Evolutionary conservation across 1,284 basidiomycete species (phyloP).

Genomic region (Phylloporus sp.): DNA sequence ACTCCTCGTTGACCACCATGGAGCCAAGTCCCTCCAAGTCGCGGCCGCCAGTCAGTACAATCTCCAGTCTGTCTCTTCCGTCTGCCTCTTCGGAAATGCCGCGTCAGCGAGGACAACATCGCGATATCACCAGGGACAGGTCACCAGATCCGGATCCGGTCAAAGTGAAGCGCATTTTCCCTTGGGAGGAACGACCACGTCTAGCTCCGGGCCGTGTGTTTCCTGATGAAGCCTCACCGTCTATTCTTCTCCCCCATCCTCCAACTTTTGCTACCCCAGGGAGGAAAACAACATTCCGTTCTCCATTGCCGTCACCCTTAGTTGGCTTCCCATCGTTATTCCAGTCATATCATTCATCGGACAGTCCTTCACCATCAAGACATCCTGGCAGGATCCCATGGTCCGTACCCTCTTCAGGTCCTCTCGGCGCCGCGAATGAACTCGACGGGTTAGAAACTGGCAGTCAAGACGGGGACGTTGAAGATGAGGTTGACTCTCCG

Average conservation of each 20-base stretch:
- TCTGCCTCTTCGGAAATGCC: conserved; percentile 62
- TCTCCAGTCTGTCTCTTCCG: conserved; percentile 64
- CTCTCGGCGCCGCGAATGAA: conserved; percentile 50
- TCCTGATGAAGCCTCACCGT: conserved; percentile 68
- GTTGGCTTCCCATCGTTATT: conserved; percentile 58
- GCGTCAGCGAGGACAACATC: conserved; percentile 64
- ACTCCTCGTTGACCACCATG: conserved; percentile 33
- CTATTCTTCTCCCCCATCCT: conserved; percentile 36
- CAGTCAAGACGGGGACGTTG: conserved; percentile 82
- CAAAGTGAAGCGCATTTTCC: conserved; percentile 85
- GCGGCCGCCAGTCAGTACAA: conserved; percentile 43
- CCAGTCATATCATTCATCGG: conserved; percentile 82
- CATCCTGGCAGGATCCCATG: conserved; percentile 71
- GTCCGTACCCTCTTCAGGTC: conserved; percentile 47
- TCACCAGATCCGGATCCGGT: conserved; percentile 67
- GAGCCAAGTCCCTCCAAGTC: conserved; percentile 32
- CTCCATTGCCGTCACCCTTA: conserved; percentile 38
- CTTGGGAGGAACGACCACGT: conserved; percentile 85
- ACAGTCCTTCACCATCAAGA: conserved; percentile 74
- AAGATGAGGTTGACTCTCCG: conserved; percentile 74
- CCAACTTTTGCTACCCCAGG: conserved; percentile 38
- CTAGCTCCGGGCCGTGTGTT: conserved; percentile 74
- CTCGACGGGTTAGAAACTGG: conserved; percentile 63
- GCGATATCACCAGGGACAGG: conserved; percentile 54
- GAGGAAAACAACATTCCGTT: conserved; percentile 20